These are phyloP conservation scores for Ophiostoma fasciatum DNA, from an alignment of 2,329 filamentous ascomycete genomes.

Conservation along the genomic window DNA sequence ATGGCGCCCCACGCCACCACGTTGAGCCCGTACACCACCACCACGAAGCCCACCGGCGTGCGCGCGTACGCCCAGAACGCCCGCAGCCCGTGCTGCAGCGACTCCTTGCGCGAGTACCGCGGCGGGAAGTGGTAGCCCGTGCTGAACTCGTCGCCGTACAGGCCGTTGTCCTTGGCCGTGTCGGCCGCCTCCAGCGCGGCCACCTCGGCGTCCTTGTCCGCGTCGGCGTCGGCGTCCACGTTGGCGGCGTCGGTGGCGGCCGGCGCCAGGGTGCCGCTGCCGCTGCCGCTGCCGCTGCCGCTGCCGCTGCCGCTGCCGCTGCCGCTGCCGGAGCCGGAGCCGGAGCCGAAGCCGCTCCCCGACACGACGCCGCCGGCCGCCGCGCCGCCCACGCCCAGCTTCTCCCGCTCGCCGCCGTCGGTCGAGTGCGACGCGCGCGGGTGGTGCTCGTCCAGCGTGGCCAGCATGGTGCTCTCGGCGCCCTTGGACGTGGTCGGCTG, in stretches of 20 bases:
- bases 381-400: too few species aligned
- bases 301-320: too few species aligned
- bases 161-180: slow-evolving; percentile 32
- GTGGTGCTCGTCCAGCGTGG: slow-evolving; percentile 7
- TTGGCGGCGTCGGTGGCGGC: too few species aligned
- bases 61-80: slow-evolving; percentile 59
- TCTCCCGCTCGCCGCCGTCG: not conserved
- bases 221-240: not conserved
- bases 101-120: slow-evolving; percentile 42
- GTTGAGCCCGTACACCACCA: slow-evolving; percentile 67
- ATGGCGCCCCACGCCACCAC: slow-evolving; percentile 84
- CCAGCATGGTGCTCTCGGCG: slow-evolving; percentile 1
- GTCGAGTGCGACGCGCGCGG: not conserved
- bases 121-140: slow-evolving; percentile 54
- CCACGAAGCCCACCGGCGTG: slow-evolving; percentile 61
- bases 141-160: too few species aligned
- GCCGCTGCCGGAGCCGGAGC: too few species aligned
- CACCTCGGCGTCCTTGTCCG: not conserved
- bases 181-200: not conserved
- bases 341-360: too few species aligned
- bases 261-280: too few species aligned
- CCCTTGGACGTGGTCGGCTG: not conserved
- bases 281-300: too few species aligned
- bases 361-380: too few species aligned
- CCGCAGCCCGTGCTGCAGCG: slow-evolving; percentile 39